These are phyloP conservation scores for Suhomyces guaymorum DNA, from an alignment of 1,139 yeast genomes.

Conservation along the genomic window DNA sequence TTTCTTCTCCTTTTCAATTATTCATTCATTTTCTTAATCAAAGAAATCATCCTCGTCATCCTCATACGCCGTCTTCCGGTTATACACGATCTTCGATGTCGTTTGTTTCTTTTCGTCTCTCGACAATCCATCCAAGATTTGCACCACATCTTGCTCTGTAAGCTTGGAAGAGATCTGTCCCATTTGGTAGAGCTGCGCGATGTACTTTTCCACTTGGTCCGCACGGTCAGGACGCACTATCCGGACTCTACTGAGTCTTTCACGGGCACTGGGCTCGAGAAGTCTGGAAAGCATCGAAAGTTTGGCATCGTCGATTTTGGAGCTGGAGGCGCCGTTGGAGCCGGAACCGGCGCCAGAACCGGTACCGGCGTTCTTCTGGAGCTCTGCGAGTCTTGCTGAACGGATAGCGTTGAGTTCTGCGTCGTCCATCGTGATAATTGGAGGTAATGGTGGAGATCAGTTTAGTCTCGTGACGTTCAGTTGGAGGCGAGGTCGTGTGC, in stretches of 20 bases:
- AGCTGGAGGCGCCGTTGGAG: conserved; percentile 17
- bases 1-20: neutral
- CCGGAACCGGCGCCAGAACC: conserved; percentile 27
- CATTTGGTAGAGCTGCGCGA: conserved; percentile 69
- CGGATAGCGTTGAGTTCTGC: conserved; percentile 84
- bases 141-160: conserved; percentile 77
- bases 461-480: neutral
- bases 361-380: conserved; percentile 51
- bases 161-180: conserved; percentile 78
- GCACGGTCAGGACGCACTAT: conserved; percentile 93
- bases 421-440: conserved; percentile 56
- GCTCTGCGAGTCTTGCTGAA: conserved; percentile 81
- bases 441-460: neutral
- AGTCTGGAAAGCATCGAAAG: conserved; percentile 61
- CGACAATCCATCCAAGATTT: conserved; percentile 78
- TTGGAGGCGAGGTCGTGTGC: neutral
- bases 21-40: conserved; percentile 11
- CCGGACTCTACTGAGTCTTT: conserved; percentile 80
- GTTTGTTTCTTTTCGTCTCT: conserved; percentile 68
- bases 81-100: conserved; percentile 55
- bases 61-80: conserved; percentile 17
- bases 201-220: conserved; percentile 80
- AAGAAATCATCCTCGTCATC: conserved; percentile 20
- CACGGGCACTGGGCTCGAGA: conserved; percentile 80
- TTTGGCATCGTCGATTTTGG: conserved; percentile 33